These are phyloP conservation scores for Penicillium desertorum DNA, from an alignment of 495 filamentous ascomycete genomes.

Conservation along the genomic window DNA sequence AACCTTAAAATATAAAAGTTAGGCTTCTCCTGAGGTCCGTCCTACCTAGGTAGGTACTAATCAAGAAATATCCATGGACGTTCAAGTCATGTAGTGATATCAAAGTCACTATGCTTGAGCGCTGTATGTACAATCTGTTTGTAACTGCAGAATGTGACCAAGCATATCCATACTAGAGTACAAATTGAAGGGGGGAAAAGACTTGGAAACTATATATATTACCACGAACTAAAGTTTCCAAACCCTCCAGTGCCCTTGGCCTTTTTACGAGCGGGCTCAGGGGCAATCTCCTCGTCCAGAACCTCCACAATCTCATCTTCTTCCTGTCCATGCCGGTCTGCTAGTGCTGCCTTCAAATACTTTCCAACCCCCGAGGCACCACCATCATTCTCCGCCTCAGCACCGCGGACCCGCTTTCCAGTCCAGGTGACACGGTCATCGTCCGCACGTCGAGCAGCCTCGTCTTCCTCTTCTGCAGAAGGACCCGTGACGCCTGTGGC, in stretches of 20 bases:
- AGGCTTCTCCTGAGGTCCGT: too few species aligned
- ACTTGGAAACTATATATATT: background rate
- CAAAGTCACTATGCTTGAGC: background rate
- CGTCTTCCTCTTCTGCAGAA: constrained; percentile 39
- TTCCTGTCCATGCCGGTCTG: constrained; percentile 36
- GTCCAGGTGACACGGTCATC: constrained; percentile 92
- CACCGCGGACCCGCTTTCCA: constrained; percentile 70
- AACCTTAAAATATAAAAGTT: too few species aligned
- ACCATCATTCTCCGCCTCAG: constrained; percentile 50
- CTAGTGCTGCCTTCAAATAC: constrained; percentile 65
- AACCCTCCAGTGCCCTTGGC: constrained; percentile 73
- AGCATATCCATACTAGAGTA: background rate
- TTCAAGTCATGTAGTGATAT: background rate
- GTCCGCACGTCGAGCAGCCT: constrained; percentile 62
- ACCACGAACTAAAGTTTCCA: constrained; percentile 74
- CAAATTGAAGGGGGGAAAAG: background rate
- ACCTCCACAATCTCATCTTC: constrained; percentile 60
- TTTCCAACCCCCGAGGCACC: constrained; percentile 61
- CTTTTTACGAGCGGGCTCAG: constrained; percentile 79
- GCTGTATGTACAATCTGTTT: too few species aligned
- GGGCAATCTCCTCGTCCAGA: constrained; percentile 57
- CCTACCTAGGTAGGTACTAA: too few species aligned
- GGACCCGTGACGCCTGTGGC: constrained; percentile 31
- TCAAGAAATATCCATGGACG: too few species aligned
- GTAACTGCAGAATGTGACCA: background rate